phyloP scores from a whole-genome alignment of 805 yeast genomes.

The Cyberlindnera amylophila region DNA sequence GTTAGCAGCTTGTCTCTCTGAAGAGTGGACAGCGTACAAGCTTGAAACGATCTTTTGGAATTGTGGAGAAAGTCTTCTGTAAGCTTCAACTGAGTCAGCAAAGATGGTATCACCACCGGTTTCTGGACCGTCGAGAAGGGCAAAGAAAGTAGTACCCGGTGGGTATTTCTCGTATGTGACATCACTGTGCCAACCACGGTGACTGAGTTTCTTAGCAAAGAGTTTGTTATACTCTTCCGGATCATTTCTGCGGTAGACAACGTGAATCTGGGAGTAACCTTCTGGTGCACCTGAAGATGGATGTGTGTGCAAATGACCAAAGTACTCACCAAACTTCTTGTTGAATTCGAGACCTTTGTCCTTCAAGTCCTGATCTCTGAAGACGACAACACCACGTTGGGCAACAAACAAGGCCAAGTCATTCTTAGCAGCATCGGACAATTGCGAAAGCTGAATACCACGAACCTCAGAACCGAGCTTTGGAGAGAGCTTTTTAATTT shows the following conservation, averaged over 20 bases:
- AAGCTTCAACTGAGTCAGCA: slow-evolving; percentile 66
- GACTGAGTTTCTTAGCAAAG: slow-evolving; percentile 23
- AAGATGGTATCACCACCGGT: slow-evolving; percentile 77
- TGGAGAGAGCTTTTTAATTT: slow-evolving; percentile 50
- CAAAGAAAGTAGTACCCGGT: slow-evolving; percentile 65
- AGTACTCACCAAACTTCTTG: slow-evolving; percentile 54
- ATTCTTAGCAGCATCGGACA: slow-evolving; percentile 53
- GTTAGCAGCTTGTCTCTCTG: slow-evolving; percentile 63
- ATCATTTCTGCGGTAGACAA: slow-evolving; percentile 49
- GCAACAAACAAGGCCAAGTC: slow-evolving; percentile 69
- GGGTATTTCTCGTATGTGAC: slow-evolving; percentile 72
- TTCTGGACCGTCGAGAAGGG: slow-evolving; percentile 56
- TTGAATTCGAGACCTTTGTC: slow-evolving; percentile 45
- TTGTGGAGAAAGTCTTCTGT: slow-evolving; percentile 63
- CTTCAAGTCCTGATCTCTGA: slow-evolving; percentile 64
- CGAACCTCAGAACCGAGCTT: slow-evolving; percentile 63
- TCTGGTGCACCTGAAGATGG: slow-evolving; percentile 71
- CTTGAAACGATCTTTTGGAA: slow-evolving; percentile 57
- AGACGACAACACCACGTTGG: slow-evolving; percentile 64
- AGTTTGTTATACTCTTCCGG: slow-evolving; percentile 30
- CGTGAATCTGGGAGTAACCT: slow-evolving; percentile 55
- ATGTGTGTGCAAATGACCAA: slow-evolving; percentile 70
- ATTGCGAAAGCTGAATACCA: slow-evolving; percentile 55
- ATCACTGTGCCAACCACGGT: slow-evolving; percentile 63
- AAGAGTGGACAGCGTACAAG: slow-evolving; percentile 65